Base-by-base conservation (phyloP, 1,139 yeast species). In the Taphrina confusa region DNA sequence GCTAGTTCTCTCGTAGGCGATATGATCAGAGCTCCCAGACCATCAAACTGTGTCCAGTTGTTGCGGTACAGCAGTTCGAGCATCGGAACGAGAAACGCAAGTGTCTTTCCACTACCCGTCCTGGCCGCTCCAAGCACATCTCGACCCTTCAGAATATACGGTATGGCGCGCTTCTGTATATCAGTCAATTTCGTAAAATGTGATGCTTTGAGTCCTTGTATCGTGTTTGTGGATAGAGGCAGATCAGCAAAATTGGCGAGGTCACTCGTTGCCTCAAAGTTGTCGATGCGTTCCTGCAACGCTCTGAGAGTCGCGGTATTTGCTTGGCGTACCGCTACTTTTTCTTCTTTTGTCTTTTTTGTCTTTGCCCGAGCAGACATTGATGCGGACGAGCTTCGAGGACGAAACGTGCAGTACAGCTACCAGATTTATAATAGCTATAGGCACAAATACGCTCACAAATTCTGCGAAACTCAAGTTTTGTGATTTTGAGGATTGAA, bases 1-100 rank as follows among this genome's bases (percentile, higher is more conserved):
- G 98, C 96, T 63, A 92, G 77, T 71, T 91, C 98, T 72, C 98
- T 80, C 0, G 97, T 92, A 5, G 98, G 97, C 0, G 96, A 85
- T 14, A 92, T 84, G 39, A 92, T 83, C 65, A 92, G 75, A 0
- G 97, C 98, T 4, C 97, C 97, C 56, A 94, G 76, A 0, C 98
- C 98, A 71, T 92, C 99, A 67, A 75, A 79, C 64, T 87, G 95
- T 39, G 92, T 85, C 85, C 96, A 90, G 64, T 80, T 80, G 65
- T 84, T 83, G 66, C 87, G 80, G 65, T 82, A 80, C 16, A 68
- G 57, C 12, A 55, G 52, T 37, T 68, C 70, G 14, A 68, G 65
- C 42, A 67, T 31, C 1, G 99, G 99, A 45, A 92, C 80, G 66
- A 92, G 76, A 69, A 92, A 92, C 2, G 97, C 95, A 63, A 92